These are phyloP conservation scores for Phyllosticta citribraziliensis DNA, from an alignment of 2,329 filamentous ascomycete genomes.

Conservation along the genomic window DNA sequence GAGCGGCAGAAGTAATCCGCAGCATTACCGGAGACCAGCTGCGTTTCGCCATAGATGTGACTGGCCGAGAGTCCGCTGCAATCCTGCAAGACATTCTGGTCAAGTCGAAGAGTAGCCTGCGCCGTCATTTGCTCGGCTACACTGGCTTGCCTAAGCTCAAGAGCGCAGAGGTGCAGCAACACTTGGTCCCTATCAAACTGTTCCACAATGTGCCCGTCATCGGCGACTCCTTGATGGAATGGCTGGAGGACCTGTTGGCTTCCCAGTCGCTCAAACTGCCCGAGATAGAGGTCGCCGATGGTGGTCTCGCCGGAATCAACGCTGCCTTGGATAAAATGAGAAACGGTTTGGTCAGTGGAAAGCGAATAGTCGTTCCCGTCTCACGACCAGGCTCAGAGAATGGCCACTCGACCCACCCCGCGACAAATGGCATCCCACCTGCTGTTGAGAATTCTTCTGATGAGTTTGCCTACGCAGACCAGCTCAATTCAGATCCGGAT, in stretches of 20 bases:
- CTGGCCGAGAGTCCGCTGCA: constrained; percentile 1
- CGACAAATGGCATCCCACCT: background rate
- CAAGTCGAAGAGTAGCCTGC: constrained; percentile 3
- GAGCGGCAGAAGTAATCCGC: constrained; percentile 7
- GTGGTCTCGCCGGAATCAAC: constrained; percentile 59
- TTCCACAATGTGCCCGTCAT: constrained; percentile 60
- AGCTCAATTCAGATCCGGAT: constrained; percentile 34
- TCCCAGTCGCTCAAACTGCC: constrained; percentile 47
- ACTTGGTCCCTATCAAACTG: constrained; percentile 64
- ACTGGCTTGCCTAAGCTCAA: constrained; percentile 55
- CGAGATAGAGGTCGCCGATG: constrained; percentile 54
- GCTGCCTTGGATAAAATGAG: constrained; percentile 56
- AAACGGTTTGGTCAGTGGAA: constrained; percentile 56
- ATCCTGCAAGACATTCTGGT: constrained; percentile 2
- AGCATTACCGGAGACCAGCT: constrained; percentile 6
- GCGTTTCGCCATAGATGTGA: constrained; percentile 7
- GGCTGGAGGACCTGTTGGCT: constrained; percentile 58
- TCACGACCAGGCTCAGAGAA: background rate
- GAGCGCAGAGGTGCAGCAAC: constrained; percentile 41
- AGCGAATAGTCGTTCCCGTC: constrained; percentile 51
- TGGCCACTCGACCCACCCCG: background rate
- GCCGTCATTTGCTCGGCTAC: constrained; percentile 54
- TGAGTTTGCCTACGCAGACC: constrained; percentile 20
- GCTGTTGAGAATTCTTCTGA: background rate
- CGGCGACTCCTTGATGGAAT: constrained; percentile 52